Evolutionary conservation across 768 basidiomycete genomes (phyloP), one percentile per base, ranked within the genome.

Genomic region (Boletus rex-veris): DNA sequence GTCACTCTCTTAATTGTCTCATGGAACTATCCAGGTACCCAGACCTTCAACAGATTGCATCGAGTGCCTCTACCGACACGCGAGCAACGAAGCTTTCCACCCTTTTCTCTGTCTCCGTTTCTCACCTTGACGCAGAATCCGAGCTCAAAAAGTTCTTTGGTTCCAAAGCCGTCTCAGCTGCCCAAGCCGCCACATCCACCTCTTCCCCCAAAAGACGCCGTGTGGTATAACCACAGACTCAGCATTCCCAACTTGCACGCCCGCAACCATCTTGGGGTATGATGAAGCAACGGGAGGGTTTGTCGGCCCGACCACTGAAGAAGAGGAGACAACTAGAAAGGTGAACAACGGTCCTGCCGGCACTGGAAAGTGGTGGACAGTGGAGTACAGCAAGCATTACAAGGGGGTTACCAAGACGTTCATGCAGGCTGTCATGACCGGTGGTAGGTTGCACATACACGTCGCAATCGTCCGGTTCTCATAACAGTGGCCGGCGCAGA

Each of bases 121-220:
- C 86, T 38, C 79, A 92, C 61, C 82, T 99, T 15, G 93, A 98
- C 58, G 78, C 85, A 10, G 93, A 96, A 54, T 86, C 87, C 0
- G 96, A 99, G 66, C 81, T 98, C 72, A 85, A 89, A 52, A 87
- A 85, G 58, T 96, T 98, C 78, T 99, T 99, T 65, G 96, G 96
- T 2, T 81, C 90, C 18, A 90, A 86, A 63, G 94, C 97, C 53
- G 81, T 98, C 9, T 75, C 77, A n/a, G 82, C 86, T 2, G 78
- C 77, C 30, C 82, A 81, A 67, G 68, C 70, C 18, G 58, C 70
- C 14, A 60, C 62, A 2, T 49, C 74, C 5, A 58, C 75, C 1
- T 53, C 77, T 3, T 65, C 74, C 1, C 67, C 76, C 3, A 66
- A 71, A 52, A 63, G 71, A 48, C 65, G 80, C 31, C 77, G 77